Conservation (phyloP, 2,329 filamentous ascomycete genomes). For the Paraphoma sp. region DNA sequence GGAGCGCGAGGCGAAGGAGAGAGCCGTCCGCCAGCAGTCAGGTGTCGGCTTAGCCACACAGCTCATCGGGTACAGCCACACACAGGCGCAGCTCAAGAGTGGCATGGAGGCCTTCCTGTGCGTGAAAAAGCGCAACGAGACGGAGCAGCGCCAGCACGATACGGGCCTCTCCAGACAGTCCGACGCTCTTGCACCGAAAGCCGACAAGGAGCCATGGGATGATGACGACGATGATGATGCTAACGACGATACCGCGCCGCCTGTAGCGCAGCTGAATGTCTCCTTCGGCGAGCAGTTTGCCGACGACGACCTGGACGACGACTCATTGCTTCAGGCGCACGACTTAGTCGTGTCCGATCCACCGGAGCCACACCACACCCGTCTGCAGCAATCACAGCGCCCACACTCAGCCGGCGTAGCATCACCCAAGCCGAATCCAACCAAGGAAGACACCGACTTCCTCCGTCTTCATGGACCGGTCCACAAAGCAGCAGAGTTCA, state of each 20-base stretch:
- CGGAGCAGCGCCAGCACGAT: slow-evolving; percentile 26
- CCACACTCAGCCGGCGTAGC: background rate
- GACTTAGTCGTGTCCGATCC: slow-evolving; percentile 36
- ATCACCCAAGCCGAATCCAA: slow-evolving; percentile 2
- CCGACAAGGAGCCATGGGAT: slow-evolving; percentile 44
- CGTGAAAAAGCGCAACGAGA: slow-evolving; percentile 28
- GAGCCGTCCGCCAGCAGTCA: slow-evolving; percentile 29
- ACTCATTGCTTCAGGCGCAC: slow-evolving; percentile 37
- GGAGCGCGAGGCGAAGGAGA: slow-evolving; percentile 41
- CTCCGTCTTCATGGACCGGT: slow-evolving; percentile 39
- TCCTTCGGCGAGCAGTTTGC: slow-evolving; percentile 22
- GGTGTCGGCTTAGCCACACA: slow-evolving; percentile 49
- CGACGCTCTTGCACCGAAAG: slow-evolving; percentile 25
- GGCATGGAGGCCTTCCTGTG: slow-evolving; percentile 48
- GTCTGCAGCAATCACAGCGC: background rate
- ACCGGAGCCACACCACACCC: slow-evolving; percentile 11
- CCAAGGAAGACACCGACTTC: slow-evolving; percentile 27
- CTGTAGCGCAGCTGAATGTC: slow-evolving; percentile 14
- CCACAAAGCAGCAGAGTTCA: slow-evolving; percentile 32
- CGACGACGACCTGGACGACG: slow-evolving; percentile 44
- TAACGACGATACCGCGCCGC: slow-evolving; percentile 13
- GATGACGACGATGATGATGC: slow-evolving; percentile 25
- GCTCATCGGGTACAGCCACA: slow-evolving; percentile 46
- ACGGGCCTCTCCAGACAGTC: slow-evolving; percentile 26
- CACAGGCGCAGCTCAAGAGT: slow-evolving; percentile 45